Evolutionary conservation across 805 yeast species (phyloP).

Genomic region (Candida ovalis): DNA sequence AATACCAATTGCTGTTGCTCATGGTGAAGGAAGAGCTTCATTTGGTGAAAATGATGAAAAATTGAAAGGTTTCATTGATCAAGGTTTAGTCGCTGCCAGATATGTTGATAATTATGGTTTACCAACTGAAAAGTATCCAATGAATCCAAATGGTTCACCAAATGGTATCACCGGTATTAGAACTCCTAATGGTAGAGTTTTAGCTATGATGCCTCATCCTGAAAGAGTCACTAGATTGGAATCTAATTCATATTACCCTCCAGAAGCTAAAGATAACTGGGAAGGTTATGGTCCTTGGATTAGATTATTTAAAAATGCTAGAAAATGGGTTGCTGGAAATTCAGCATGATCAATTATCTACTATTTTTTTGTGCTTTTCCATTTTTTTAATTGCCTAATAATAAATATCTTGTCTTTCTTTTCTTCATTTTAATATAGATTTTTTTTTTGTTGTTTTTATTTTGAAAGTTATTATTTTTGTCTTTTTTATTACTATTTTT

Average conservation of each 20-base stretch:
- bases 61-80: conserved; percentile 44
- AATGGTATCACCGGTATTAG: conserved; percentile 90
- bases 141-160: conserved; percentile 95
- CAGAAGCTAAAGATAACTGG: conserved; percentile 56
- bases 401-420: not conserved
- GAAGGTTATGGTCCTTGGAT: conserved; percentile 94
- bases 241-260: conserved; percentile 88
- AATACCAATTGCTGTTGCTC: conserved; percentile 96
- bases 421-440: not conserved
- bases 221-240: conserved; percentile 89
- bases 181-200: conserved; percentile 88
- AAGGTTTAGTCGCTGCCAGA: conserved; percentile 62
- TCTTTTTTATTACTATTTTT: not conserved
- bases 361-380: not conserved
- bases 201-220: conserved; percentile 99
- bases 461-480: not conserved
- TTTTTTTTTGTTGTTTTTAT: not conserved
- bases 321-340: conserved; percentile 72
- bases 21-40: conserved; percentile 93
- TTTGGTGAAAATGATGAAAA: conserved; percentile 47
- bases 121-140: conserved; percentile 79
- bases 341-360: not conserved
- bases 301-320: conserved; percentile 84
- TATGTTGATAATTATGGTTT: conserved; percentile 91
- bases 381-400: not conserved